A percentile compares a stretch with the other conserved stretches of the same genome.
Evolutionary conservation across 352 stramenopile genomes (phyloP).

Genomic region (Ophiocytium majus): DNA sequence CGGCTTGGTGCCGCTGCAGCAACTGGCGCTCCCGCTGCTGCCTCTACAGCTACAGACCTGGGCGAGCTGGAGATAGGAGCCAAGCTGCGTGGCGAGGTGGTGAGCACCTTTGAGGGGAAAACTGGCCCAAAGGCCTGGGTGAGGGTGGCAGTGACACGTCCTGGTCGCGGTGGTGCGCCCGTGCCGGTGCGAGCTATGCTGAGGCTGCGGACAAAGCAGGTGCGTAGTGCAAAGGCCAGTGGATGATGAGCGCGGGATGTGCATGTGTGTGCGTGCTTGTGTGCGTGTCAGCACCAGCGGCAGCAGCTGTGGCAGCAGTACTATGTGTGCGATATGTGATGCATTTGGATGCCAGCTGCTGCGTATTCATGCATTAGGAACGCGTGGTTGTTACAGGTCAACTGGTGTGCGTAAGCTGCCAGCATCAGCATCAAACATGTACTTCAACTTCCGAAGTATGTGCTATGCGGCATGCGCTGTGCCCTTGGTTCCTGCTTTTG

Average conservation of each 20-base stretch:
- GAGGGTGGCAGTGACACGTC: neutral
- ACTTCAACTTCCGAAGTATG: neutral
- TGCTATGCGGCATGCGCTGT: neutral
- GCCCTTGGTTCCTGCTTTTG: neutral
- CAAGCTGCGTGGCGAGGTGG: neutral
- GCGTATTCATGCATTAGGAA: neutral
- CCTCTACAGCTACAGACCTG: neutral
- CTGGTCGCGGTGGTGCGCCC: neutral
- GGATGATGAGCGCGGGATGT: neutral
- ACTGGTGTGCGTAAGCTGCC: no score
- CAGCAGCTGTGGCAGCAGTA: neutral
- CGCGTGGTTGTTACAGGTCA: no score
- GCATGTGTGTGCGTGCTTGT: neutral
- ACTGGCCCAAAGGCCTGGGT: constrained; percentile 1
- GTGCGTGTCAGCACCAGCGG: neutral
- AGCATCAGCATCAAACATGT: neutral
- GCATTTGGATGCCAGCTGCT: neutral
- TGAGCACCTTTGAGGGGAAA: neutral
- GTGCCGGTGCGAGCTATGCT: neutral
- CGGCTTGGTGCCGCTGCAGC: no score
- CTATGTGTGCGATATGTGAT: neutral
- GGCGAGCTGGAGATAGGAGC: neutral
- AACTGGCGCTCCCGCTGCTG: neutral
- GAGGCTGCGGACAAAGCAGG: neutral
- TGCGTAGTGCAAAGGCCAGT: neutral